Conservation (phyloP, 441 rosid genomes). For the Populus tomentosa region DNA sequence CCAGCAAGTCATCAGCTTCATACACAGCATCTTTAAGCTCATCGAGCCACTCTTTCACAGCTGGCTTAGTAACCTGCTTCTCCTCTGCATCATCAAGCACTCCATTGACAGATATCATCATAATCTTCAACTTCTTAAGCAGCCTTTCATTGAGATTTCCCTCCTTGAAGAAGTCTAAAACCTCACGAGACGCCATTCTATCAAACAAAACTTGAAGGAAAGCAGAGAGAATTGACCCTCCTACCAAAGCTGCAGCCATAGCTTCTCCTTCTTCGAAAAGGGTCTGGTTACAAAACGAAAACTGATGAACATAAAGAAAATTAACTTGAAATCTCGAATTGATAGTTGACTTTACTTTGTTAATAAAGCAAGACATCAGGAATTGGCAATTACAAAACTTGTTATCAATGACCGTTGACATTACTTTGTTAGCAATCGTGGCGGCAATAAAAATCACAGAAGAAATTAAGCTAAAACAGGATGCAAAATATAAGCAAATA, state of each 20-base stretch:
- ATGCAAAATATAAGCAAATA: too few species aligned
- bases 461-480: too few species aligned
- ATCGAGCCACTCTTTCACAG: conserved; percentile 13
- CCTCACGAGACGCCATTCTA: conserved; percentile 16
- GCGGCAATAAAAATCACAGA: too few species aligned
- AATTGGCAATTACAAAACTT: too few species aligned
- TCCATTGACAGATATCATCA: neutral
- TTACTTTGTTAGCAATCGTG: too few species aligned
- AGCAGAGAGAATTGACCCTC: conserved; percentile 31
- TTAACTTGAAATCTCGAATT: too few species aligned
- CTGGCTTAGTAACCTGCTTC: neutral
- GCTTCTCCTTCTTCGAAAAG: neutral
- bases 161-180: conserved; percentile 17
- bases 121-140: conserved; percentile 3
- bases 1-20: conserved; percentile 16
- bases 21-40: conserved; percentile 7
- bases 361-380: too few species aligned
- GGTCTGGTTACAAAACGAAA: neutral
- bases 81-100: conserved; percentile 17
- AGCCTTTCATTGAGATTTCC: neutral
- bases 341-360: too few species aligned
- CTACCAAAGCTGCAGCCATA: conserved; percentile 20
- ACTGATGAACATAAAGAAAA: neutral
- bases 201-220: conserved; percentile 25
- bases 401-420: too few species aligned